Conservation (phyloP, 148 eudicot species). For the Arbutus unedo region DNA sequence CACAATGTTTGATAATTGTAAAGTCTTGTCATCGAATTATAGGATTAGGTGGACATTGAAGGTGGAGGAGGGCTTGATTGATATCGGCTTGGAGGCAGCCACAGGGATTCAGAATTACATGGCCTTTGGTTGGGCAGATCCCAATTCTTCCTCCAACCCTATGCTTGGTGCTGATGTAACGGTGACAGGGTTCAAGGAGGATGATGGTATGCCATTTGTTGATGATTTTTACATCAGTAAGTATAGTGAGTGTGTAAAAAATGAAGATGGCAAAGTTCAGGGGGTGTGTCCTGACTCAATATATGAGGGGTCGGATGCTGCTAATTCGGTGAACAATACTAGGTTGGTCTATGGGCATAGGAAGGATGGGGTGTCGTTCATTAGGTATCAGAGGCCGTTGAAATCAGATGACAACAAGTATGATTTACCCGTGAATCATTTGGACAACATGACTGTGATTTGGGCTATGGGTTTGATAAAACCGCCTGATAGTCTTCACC, state of each 20-base stretch:
- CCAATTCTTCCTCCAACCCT: conserved; percentile 41
- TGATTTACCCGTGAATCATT: conserved; percentile 55
- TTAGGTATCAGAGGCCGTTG: conserved; percentile 62
- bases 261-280: conserved; percentile 42
- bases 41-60: conserved; percentile 83
- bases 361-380: conserved; percentile 76
- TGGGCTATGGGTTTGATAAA: conserved; percentile 89
- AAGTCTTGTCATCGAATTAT: conserved; percentile 49
- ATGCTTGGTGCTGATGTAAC: conserved; percentile 83
- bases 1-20: conserved; percentile 89
- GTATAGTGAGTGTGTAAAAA: conserved; percentile 62
- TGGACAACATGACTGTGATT: conserved; percentile 58
- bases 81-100: conserved; percentile 79
- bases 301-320: conserved; percentile 39
- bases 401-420: conserved; percentile 55
- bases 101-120: conserved; percentile 66
- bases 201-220: conserved; percentile 62
- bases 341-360: conserved; percentile 77
- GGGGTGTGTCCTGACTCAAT: conserved; percentile 86
- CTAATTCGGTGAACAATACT: conserved; percentile 50
- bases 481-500: conserved; percentile 73
- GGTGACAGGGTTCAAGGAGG: conserved; percentile 69
- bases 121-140: conserved; percentile 97
- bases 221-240: conserved; percentile 80
- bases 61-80: conserved; percentile 50